Evolutionary conservation across 176 grass and related monocot genomes (phyloP).

Genomic region (Melocanna baccifera): DNA sequence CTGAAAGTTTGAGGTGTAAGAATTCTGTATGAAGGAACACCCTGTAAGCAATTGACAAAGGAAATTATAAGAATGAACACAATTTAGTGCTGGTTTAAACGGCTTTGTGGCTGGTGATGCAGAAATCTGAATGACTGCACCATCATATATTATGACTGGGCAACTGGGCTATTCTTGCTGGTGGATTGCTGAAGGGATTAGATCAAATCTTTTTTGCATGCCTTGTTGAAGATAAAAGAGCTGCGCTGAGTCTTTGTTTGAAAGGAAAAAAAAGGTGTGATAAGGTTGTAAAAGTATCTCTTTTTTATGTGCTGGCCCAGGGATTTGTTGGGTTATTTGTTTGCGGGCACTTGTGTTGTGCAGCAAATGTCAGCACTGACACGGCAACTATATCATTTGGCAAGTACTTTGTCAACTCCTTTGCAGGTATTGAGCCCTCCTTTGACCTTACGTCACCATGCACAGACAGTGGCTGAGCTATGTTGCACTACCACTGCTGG

Average conservation of each 20-base stretch:
- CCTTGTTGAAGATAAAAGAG: not conserved
- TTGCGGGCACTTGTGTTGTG: not conserved
- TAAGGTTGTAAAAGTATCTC: not conserved
- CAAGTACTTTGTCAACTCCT: not conserved
- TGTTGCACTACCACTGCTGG: not conserved
- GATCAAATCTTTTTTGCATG: not conserved
- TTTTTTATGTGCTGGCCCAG: not conserved
- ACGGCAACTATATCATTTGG: not conserved
- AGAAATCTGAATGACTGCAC: not conserved
- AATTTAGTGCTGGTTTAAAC: not conserved
- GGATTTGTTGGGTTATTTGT: not conserved
- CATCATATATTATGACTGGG: not conserved
- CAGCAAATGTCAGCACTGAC: not conserved
- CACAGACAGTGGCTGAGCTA: not conserved
- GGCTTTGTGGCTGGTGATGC: not conserved
- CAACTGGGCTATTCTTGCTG: too few relatives aligned
- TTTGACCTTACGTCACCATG: too few relatives aligned
- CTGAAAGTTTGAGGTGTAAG: not conserved
- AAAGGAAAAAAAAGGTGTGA: not conserved
- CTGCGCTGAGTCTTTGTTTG: not conserved
- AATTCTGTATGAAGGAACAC: not conserved
- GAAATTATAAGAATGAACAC: not conserved
- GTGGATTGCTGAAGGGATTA: not conserved
- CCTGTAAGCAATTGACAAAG: not conserved
- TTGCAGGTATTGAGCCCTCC: not conserved